phyloP scores from a whole-genome alignment of 108 stramenopile genomes.

The Fistulifera solaris region DNA sequence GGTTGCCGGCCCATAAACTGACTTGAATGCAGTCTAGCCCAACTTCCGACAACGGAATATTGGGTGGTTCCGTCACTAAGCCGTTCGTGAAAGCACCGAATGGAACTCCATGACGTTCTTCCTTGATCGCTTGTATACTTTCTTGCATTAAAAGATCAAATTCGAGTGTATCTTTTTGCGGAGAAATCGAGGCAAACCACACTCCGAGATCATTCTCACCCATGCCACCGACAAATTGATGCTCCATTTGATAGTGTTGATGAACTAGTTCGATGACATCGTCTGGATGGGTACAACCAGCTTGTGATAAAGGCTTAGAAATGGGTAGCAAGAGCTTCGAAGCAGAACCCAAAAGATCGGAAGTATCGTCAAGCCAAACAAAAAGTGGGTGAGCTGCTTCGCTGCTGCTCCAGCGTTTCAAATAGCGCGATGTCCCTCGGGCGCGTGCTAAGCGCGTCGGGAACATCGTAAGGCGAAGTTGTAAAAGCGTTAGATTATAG shows the following conservation, averaged over 20 bases:
- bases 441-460: too few relatives aligned
- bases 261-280: conserved; percentile 1
- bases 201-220: conserved; percentile 32
- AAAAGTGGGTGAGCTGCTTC: too few relatives aligned
- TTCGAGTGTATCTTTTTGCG: background rate
- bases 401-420: too few relatives aligned
- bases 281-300: too few relatives aligned
- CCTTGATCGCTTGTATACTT: conserved; percentile 8
- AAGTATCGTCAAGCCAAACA: too few relatives aligned
- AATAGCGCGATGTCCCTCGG: too few relatives aligned
- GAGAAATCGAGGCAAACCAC: conserved; percentile 18
- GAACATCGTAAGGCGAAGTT: too few relatives aligned
- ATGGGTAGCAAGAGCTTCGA: too few relatives aligned
- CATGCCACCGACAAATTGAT: conserved; percentile 37
- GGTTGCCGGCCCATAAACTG: conserved; percentile 17
- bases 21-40: conserved; percentile 10
- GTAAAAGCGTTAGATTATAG: too few relatives aligned
- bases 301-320: too few relatives aligned
- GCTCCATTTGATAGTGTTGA: conserved; percentile 11
- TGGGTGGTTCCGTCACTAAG: background rate
- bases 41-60: background rate
- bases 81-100: conserved; percentile 21
- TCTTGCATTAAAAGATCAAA: conserved; percentile 9
- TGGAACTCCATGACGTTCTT: conserved; percentile 27
- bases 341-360: too few relatives aligned